phyloP scores from a whole-genome alignment of 1,284 basidiomycete species.

The Cutaneotrichosporon spelunceum region DNA sequence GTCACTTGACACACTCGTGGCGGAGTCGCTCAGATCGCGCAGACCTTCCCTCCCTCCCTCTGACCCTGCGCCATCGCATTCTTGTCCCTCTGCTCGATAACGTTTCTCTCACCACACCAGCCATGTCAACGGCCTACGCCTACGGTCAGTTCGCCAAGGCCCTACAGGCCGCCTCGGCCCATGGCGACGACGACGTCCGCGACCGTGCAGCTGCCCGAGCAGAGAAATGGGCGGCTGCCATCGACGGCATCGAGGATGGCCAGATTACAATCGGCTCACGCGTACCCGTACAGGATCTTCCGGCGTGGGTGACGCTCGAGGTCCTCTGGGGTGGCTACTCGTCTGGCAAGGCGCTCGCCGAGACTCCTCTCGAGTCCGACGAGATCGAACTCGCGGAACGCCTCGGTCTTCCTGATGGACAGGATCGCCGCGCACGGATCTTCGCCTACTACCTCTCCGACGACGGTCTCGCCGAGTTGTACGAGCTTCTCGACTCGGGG shows the following conservation, averaged over 20 bases:
- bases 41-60: too few species aligned
- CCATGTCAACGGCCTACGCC: conserved; percentile 8
- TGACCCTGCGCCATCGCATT: too few species aligned
- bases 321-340: conserved; percentile 10
- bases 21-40: too few species aligned
- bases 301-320: conserved; percentile 14
- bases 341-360: conserved; percentile 5
- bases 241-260: conserved; percentile 8
- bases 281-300: conserved; percentile 3
- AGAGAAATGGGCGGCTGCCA: not conserved
- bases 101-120: not conserved
- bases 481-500: conserved; percentile 8
- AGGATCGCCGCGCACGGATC: conserved; percentile 5
- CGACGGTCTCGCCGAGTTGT: not conserved
- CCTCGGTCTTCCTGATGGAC: conserved; percentile 8
- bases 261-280: conserved; percentile 9
- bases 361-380: not conserved
- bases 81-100: too few species aligned
- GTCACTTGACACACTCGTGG: too few species aligned
- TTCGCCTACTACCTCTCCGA: conserved; percentile 16
- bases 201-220: conserved; percentile 6
- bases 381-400: conserved; percentile 7
- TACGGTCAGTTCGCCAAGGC: conserved; percentile 9
- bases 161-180: not conserved
- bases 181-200: conserved; percentile 3